Conservation (phyloP, 139 green algal species). For the Tetraselmis chui region DNA sequence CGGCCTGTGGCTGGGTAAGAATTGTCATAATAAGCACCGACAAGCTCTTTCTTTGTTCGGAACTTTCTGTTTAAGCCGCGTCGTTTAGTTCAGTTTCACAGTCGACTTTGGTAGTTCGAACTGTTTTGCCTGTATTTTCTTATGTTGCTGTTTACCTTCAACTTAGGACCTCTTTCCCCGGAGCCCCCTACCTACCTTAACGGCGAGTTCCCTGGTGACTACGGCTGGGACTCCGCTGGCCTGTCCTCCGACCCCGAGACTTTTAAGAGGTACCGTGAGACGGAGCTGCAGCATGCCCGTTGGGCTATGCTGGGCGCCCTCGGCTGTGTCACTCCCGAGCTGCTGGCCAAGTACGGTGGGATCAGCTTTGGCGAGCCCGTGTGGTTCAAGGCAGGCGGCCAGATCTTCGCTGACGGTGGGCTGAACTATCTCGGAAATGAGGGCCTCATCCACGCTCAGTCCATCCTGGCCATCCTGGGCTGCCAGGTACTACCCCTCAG, state of each 20-base stretch:
- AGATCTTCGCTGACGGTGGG: slow-evolving; percentile 47
- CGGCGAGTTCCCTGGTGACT: slow-evolving; percentile 32
- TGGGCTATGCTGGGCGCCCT: slow-evolving; percentile 26
- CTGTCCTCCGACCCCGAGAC: slow-evolving; percentile 63
- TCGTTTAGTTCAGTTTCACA: not conserved
- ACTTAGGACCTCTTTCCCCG: not conserved
- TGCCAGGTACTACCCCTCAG: slow-evolving; percentile 80
- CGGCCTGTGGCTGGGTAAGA: not conserved
- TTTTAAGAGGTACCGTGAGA: slow-evolving; percentile 36
- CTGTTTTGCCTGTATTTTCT: not conserved
- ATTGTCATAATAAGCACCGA: not conserved
- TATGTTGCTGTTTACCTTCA: not conserved
- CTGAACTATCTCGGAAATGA: slow-evolving; percentile 79
- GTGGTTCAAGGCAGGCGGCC: slow-evolving; percentile 46
- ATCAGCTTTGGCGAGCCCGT: slow-evolving; percentile 29
- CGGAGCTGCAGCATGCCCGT: slow-evolving; percentile 10
- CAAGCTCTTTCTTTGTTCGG: too few species aligned
- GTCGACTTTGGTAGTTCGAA: not conserved
- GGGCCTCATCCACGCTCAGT: slow-evolving; percentile 82
- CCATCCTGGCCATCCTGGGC: slow-evolving; percentile 78
- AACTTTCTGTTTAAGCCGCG: not conserved
- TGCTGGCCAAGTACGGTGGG: slow-evolving; percentile 18
- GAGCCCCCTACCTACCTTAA: slow-evolving; percentile 47
- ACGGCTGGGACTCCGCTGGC: slow-evolving; percentile 21
- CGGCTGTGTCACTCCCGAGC: slow-evolving; percentile 35